Percentiles rank a stretch among this genome's conserved stretches.
Conservation (phyloP, 768 basidiomycete genomes). For the Suillus subluteus region DNA sequence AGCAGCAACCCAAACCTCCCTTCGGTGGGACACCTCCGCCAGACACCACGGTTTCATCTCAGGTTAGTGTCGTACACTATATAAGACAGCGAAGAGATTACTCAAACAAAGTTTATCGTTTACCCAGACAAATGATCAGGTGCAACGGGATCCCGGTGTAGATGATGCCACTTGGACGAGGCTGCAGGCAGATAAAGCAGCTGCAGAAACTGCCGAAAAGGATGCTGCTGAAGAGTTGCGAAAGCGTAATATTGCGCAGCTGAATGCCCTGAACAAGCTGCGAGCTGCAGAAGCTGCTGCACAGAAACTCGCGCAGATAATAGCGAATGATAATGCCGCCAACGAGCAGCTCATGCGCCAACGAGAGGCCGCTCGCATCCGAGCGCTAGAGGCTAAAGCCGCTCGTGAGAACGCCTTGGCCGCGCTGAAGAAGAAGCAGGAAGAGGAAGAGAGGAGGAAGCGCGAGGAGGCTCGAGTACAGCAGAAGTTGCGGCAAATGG, state of each 20-base stretch:
- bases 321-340: conserved; percentile 39
- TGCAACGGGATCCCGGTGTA: conserved; percentile 53
- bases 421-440: conserved; percentile 35
- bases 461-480: conserved; percentile 37
- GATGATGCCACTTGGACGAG: conserved; percentile 54
- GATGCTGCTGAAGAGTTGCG: conserved; percentile 24
- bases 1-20: neutral
- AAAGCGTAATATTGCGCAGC: conserved; percentile 22
- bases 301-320: conserved; percentile 19
- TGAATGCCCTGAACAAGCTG: conserved; percentile 21
- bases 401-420: conserved; percentile 29
- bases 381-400: conserved; percentile 26
- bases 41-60: neutral
- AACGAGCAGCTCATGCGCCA: conserved; percentile 71
- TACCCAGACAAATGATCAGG: neutral
- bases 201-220: conserved; percentile 25
- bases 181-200: conserved; percentile 44
- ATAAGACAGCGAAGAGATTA: neutral
- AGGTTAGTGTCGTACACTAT: neutral
- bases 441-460: conserved; percentile 41
- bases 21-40: conserved; percentile 3
- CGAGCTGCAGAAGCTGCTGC: conserved; percentile 15
- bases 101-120: neutral
- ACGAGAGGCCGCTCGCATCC: conserved; percentile 26
- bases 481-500: conserved; percentile 46